Conservation (phyloP, 2,329 filamentous ascomycete species). For the Ophiostoma sp. region DNA sequence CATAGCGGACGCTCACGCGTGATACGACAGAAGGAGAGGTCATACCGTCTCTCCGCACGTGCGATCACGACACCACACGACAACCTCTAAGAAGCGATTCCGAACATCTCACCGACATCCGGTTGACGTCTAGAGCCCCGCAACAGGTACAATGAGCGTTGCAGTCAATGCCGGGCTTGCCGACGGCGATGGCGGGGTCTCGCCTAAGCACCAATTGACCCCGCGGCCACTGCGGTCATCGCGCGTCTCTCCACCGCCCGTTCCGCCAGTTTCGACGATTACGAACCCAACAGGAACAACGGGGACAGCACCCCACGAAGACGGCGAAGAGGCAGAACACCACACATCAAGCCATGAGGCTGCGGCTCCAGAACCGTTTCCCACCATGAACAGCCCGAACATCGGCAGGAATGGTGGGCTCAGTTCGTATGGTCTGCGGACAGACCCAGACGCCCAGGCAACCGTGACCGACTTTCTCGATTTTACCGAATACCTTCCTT, state of each 20-base stretch:
- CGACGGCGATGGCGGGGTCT: slow-evolving; percentile 20
- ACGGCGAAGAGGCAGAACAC: neutral
- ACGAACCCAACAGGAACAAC: neutral
- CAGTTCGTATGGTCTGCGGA: slow-evolving; percentile 51
- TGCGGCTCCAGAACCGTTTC: neutral
- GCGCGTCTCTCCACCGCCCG: neutral
- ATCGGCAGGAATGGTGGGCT: slow-evolving; percentile 42
- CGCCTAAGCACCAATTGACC: slow-evolving; percentile 20
- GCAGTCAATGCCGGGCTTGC: neutral
- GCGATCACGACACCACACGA: neutral
- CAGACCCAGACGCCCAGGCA: slow-evolving; percentile 66
- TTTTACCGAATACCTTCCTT: slow-evolving; percentile 68
- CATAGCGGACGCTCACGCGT: neutral
- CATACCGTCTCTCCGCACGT: neutral
- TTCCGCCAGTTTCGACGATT: neutral
- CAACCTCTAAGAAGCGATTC: neutral
- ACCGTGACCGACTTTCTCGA: slow-evolving; percentile 71
- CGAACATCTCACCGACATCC: neutral
- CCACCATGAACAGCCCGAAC: neutral
- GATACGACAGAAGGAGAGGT: neutral
- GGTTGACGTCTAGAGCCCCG: neutral
- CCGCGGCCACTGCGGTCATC: slow-evolving; percentile 14
- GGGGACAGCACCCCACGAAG: neutral
- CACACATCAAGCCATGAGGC: neutral
- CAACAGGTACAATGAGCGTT: slow-evolving; percentile 3